A percentile compares a stretch with the other conserved stretches of the same genome.
Evolutionary conservation across 352 stramenopile species (phyloP).

Genomic region (Elongisporangium senticosum): DNA sequence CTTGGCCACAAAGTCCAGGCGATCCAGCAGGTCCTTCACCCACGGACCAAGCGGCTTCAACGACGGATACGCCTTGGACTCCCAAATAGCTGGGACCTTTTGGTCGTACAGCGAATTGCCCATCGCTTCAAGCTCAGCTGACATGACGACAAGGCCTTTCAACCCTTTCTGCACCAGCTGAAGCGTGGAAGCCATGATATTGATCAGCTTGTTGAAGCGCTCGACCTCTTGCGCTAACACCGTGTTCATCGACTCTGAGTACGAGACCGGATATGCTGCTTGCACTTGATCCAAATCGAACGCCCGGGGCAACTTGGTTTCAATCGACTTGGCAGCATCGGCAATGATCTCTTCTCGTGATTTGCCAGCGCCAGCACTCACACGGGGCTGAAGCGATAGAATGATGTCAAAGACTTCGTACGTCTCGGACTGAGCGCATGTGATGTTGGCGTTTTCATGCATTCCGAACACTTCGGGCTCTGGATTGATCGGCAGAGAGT

Average conservation of each 20-base stretch:
- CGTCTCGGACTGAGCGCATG: slow-evolving; percentile 86
- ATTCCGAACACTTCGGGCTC: slow-evolving; percentile 92
- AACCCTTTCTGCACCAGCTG: slow-evolving; percentile 66
- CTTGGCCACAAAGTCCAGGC: slow-evolving; percentile 58
- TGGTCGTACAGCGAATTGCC: slow-evolving; percentile 84
- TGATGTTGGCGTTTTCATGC: slow-evolving; percentile 94
- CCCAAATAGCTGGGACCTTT: slow-evolving; percentile 86
- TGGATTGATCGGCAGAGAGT: slow-evolving; percentile 86
- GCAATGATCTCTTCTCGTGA: slow-evolving; percentile 77
- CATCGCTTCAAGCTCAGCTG: slow-evolving; percentile 81
- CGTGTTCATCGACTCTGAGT: slow-evolving; percentile 95
- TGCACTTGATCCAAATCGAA: slow-evolving; percentile 81
- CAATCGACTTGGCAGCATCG: slow-evolving; percentile 65
- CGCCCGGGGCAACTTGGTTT: slow-evolving; percentile 42
- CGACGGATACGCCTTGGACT: slow-evolving; percentile 86
- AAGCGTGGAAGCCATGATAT: slow-evolving; percentile 59
- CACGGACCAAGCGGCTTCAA: slow-evolving; percentile 86
- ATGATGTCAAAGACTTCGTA: slow-evolving; percentile 87
- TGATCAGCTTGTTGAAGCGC: slow-evolving; percentile 79
- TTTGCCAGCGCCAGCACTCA: slow-evolving; percentile 58
- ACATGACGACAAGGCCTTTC: slow-evolving; percentile 84
- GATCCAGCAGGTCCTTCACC: slow-evolving; percentile 84
- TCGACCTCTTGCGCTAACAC: slow-evolving; percentile 88
- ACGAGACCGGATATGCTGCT: slow-evolving; percentile 84
- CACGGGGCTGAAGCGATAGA: slow-evolving; percentile 68